These are phyloP conservation scores for Alternaria brassicicola DNA, from an alignment of 2,329 filamentous ascomycete species.

Conservation along the genomic window DNA sequence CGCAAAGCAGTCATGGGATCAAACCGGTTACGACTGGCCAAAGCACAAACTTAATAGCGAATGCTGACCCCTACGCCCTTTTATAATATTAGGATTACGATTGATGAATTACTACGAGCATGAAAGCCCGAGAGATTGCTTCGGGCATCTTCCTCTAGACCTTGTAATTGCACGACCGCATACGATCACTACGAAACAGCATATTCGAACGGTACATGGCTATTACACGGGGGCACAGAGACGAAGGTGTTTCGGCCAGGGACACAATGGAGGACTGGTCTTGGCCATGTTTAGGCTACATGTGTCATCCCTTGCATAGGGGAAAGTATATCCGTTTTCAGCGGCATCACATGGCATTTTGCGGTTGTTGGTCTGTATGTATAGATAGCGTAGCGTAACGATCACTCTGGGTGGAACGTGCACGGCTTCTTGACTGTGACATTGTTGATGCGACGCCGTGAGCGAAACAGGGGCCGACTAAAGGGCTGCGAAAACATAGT, in stretches of 20 bases:
- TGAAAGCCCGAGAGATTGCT: not conserved
- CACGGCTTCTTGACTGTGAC: not conserved
- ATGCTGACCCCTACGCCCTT: slow-evolving; percentile 30
- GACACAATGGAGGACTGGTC: not conserved
- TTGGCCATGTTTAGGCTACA: slow-evolving; percentile 7
- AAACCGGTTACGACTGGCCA: slow-evolving; percentile 49
- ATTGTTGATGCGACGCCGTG: not conserved
- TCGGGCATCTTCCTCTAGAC: not conserved
- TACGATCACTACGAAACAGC: not conserved
- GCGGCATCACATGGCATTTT: not conserved
- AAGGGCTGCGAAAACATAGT: not conserved
- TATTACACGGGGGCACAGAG: not conserved
- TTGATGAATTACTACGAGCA: not conserved
- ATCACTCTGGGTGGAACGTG: not conserved
- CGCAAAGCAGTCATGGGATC: slow-evolving; percentile 36
- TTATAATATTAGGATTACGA: not conserved
- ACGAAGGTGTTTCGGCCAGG: not conserved
- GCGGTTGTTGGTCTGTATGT: not conserved
- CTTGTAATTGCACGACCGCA: not conserved
- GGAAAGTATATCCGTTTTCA: not conserved
- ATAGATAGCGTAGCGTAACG: not conserved
- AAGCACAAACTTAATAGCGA: slow-evolving; percentile 53
- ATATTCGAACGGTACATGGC: not conserved
- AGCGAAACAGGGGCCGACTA: not conserved
- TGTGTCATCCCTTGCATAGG: slow-evolving; percentile 11